Evolutionary conservation across 306 rosid genomes (phyloP).

Genomic region (Rubus parviflorus): DNA sequence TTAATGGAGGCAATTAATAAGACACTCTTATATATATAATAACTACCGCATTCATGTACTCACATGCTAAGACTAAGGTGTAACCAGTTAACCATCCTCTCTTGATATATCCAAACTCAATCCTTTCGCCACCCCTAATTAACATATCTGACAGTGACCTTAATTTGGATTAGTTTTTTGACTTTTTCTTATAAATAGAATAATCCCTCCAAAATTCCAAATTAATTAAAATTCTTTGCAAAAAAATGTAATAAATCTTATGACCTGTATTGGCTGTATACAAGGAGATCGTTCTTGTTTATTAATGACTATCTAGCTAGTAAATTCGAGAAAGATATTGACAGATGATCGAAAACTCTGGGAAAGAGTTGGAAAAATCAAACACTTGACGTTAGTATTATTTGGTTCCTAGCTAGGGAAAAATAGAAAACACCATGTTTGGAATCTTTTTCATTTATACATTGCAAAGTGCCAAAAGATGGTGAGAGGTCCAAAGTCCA

Average conservation of each 20-base stretch:
- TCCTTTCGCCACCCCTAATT: not conserved
- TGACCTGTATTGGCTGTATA: too few species aligned
- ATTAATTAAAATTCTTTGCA: not conserved
- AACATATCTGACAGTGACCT: too few species aligned
- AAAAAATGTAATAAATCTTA: too few species aligned
- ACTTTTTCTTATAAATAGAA: too few species aligned
- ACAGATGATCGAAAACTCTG: not conserved
- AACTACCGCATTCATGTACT: too few species aligned
- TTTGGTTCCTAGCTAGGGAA: not conserved
- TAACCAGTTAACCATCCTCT: too few species aligned
- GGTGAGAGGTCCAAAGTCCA: slow-evolving; percentile 10
- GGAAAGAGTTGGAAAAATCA: not conserved
- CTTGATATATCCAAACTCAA: not conserved
- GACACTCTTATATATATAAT: too few species aligned
- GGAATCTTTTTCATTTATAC: slow-evolving; percentile 18
- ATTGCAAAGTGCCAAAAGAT: not conserved
- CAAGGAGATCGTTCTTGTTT: not conserved
- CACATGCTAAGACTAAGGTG: too few species aligned
- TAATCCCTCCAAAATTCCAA: not conserved
- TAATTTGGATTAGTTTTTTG: too few species aligned
- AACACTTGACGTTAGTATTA: not conserved
- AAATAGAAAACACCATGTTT: not conserved
- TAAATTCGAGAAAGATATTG: not conserved
- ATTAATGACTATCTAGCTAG: too few species aligned
- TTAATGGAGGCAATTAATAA: too few species aligned